phyloP scores from a whole-genome alignment of 2,329 filamentous ascomycete species.

The Trichophyton simii region DNA sequence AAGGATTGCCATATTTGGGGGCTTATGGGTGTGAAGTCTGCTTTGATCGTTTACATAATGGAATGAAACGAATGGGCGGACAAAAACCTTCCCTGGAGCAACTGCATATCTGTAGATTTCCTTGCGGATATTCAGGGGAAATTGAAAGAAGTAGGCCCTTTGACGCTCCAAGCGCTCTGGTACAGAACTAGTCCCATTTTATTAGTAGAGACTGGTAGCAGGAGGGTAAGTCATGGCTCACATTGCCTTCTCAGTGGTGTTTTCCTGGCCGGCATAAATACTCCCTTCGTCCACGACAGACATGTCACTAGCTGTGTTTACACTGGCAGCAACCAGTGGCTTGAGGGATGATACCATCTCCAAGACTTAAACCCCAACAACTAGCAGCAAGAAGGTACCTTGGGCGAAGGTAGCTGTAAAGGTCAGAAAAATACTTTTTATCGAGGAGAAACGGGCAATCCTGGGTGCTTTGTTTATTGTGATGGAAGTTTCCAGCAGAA shows the following conservation, averaged over 20 bases:
- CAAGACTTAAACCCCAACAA: background rate
- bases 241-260: background rate
- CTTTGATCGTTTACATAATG: constrained; percentile 7
- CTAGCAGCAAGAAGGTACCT: background rate
- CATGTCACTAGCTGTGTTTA: background rate
- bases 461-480: background rate
- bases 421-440: background rate
- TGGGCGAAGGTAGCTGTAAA: background rate
- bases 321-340: background rate
- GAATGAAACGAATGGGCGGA: constrained; percentile 15
- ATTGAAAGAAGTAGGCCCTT: constrained; percentile 11
- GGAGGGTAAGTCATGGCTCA: background rate
- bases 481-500: background rate
- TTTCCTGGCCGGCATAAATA: background rate
- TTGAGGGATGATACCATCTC: background rate
- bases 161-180: background rate
- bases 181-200: background rate
- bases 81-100: constrained; percentile 12
- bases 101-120: constrained; percentile 15
- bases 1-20: constrained; percentile 14
- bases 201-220: background rate
- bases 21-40: constrained; percentile 5
- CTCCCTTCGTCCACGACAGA: background rate
- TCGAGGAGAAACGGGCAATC: background rate
- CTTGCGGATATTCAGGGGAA: constrained; percentile 13